Evolutionary conservation across 2,329 filamentous ascomycete genomes (phyloP).

Genomic region (Arthrinium puccinioides): DNA sequence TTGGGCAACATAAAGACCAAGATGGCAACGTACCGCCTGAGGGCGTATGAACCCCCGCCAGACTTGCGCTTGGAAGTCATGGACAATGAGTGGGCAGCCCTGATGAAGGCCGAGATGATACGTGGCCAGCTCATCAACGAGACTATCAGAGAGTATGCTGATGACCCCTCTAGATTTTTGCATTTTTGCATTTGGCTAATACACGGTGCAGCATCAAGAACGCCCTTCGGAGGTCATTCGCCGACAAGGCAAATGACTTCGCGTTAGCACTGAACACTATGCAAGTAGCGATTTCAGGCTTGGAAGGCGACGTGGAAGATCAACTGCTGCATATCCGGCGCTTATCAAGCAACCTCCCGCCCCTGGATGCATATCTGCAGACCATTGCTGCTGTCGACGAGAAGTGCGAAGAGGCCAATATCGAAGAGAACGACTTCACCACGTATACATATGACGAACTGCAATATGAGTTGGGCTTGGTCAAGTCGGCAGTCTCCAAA

Average conservation of each 20-base stretch:
- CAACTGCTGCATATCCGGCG: conserved; percentile 82
- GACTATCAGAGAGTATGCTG: conserved; percentile 79
- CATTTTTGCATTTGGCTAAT: conserved; percentile 1
- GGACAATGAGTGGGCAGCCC: conserved; percentile 71
- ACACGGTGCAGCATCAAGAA: conserved; percentile 73
- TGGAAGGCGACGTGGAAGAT: conserved; percentile 95
- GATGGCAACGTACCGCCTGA: conserved; percentile 84
- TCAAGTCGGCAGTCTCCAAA: conserved; percentile 88
- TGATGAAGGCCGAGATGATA: conserved; percentile 79
- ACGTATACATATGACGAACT: conserved; percentile 98
- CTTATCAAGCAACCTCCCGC: conserved; percentile 77
- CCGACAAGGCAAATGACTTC: conserved; percentile 98
- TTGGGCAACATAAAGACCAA: conserved; percentile 99
- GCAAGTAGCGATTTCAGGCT: conserved; percentile 88
- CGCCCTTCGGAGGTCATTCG: conserved; percentile 81
- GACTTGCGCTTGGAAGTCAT: conserved; percentile 77
- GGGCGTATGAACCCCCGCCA: conserved; percentile 82
- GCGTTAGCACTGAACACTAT: conserved; percentile 91
- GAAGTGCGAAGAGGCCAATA: conserved; percentile 92
- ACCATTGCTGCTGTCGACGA: conserved; percentile 80
- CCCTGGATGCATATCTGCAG: conserved; percentile 84
- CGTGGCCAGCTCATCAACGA: conserved; percentile 95
- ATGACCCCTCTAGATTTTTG: neutral
- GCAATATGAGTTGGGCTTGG: conserved; percentile 84
- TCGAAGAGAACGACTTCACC: conserved; percentile 99